Conservation (phyloP, 73 alveolate species). For the Tetrahymena borealis region DNA sequence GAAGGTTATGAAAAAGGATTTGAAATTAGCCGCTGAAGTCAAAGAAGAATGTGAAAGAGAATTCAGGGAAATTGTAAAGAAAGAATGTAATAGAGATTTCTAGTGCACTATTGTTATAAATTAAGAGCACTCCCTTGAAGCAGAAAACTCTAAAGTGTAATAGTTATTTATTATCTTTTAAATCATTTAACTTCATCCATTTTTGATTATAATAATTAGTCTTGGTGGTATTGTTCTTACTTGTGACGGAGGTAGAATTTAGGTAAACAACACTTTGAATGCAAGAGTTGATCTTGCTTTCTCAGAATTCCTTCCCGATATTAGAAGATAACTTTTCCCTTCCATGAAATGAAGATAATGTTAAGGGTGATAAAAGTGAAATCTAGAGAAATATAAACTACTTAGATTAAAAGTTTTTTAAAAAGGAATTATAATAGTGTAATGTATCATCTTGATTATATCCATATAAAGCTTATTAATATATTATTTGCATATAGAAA, state of each 20-base stretch:
- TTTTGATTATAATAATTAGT: slow-evolving; percentile 51
- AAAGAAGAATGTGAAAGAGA: slow-evolving; percentile 47
- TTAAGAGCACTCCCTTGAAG: slow-evolving; percentile 41
- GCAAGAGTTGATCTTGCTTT: slow-evolving; percentile 60
- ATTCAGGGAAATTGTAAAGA: slow-evolving; percentile 57
- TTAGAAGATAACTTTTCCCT: slow-evolving; percentile 36
- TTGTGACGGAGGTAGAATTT: slow-evolving; percentile 61
- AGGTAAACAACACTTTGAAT: slow-evolving; percentile 69
- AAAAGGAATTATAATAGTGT: too few relatives aligned
- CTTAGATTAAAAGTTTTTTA: neutral
- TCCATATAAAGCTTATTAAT: too few relatives aligned
- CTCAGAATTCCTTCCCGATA: slow-evolving; percentile 63
- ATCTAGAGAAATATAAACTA: neutral
- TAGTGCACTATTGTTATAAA: slow-evolving; percentile 39
- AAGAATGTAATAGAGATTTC: slow-evolving; percentile 48
- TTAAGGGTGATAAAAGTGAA: neutral
- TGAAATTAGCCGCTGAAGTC: slow-evolving; percentile 26
- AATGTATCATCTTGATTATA: too few relatives aligned
- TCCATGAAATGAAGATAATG: neutral
- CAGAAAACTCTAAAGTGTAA: slow-evolving; percentile 4
- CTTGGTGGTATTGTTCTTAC: slow-evolving; percentile 68
- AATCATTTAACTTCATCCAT: slow-evolving; percentile 3
- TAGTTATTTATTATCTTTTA: neutral
- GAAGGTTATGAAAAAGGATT: slow-evolving; percentile 60
- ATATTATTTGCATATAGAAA: too few relatives aligned